Conservation (phyloP, 257 asterid genomes). For the Solanum sejunctum region DNA sequence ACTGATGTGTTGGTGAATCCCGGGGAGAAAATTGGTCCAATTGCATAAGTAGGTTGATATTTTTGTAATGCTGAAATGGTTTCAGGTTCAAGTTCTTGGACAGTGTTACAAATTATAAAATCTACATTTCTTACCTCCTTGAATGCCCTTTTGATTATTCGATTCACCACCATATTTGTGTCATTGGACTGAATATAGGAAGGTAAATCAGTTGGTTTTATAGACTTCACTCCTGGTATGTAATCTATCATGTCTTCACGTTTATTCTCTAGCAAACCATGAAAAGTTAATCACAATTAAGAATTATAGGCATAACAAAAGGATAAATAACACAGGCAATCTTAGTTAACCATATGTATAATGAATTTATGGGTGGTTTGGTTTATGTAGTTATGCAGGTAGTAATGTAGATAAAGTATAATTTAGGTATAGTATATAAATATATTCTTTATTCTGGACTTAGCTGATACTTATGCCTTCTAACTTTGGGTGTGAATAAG, state of each 20-base stretch:
- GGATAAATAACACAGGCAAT: not conserved
- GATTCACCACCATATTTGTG: conserved; percentile 35
- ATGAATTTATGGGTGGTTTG: not conserved
- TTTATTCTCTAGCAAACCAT: conserved; percentile 12
- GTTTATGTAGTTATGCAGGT: no score
- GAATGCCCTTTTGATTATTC: conserved; percentile 48
- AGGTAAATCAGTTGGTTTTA: conserved; percentile 45
- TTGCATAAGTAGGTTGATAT: conserved; percentile 37
- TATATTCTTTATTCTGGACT: no score
- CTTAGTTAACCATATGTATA: not conserved
- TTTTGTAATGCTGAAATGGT: conserved; percentile 27
- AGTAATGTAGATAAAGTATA: no score
- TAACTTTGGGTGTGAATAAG: no score
- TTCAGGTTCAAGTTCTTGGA: conserved; percentile 40
- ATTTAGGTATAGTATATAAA: no score
- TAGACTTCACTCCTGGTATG: conserved; percentile 56
- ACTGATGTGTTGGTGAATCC: conserved; percentile 34
- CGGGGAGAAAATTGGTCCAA: conserved; percentile 45
- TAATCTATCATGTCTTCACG: conserved; percentile 42
- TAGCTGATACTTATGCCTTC: no score
- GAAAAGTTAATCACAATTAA: not conserved
- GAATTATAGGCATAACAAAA: not conserved
- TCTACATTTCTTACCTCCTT: conserved; percentile 34
- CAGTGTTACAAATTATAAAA: conserved; percentile 49
- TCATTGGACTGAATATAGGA: conserved; percentile 50